Evolutionary conservation across 1,284 basidiomycete species (phyloP).

Genomic region (Sporisorium iseilematis-ciliati): DNA sequence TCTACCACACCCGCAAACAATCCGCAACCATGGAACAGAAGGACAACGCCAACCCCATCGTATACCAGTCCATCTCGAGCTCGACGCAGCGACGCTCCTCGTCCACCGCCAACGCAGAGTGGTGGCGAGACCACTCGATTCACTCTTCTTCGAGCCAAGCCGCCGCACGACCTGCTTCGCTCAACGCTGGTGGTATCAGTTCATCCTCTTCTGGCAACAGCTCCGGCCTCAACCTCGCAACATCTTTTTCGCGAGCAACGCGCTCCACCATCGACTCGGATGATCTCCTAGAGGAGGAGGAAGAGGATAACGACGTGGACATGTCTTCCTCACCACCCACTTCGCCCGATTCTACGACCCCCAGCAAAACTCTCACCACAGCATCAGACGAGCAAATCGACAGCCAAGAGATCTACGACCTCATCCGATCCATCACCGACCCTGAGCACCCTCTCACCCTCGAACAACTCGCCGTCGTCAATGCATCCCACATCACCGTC

Average conservation of each 20-base stretch:
- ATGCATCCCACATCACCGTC: conserved; percentile 85
- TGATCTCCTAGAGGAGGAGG: conserved; percentile 68
- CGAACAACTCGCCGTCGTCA: conserved; percentile 95
- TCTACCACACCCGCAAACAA: neutral
- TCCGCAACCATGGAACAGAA: conserved; percentile 44
- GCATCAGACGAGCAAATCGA: conserved; percentile 50
- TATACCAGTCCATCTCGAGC: conserved; percentile 62
- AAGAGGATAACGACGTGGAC: conserved; percentile 20
- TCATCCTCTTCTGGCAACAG: neutral
- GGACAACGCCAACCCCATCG: conserved; percentile 71
- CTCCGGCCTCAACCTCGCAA: conserved; percentile 72
- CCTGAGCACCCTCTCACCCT: conserved; percentile 96
- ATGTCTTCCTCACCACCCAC: conserved; percentile 18
- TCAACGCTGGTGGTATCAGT: neutral
- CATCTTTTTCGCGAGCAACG: conserved; percentile 64
- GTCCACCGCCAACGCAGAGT: conserved; percentile 52
- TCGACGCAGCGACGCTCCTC: conserved; percentile 60
- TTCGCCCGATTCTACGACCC: conserved; percentile 1
- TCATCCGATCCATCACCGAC: conserved; percentile 92
- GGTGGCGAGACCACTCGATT: conserved; percentile 63
- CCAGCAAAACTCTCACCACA: conserved; percentile 2
- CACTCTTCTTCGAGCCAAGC: conserved; percentile 32
- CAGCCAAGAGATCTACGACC: conserved; percentile 72
- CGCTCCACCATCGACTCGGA: conserved; percentile 38
- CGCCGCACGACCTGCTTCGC: conserved; percentile 5